phyloP scores from a whole-genome alignment of 768 basidiomycete species.

The Suillus placidus region DNA sequence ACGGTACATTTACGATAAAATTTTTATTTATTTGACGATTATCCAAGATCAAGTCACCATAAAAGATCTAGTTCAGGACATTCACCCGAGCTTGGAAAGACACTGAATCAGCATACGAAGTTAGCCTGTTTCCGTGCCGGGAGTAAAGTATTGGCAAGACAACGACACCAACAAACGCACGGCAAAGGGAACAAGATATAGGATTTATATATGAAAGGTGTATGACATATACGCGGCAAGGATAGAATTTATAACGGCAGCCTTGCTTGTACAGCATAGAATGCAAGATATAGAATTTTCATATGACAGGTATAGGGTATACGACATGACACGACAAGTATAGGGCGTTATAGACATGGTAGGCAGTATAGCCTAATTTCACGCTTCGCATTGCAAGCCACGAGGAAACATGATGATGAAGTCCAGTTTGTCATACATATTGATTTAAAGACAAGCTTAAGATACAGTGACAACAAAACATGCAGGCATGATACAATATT shows the following conservation, averaged over 20 bases:
- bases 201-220: background rate
- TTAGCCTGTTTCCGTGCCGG: no score
- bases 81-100: background rate
- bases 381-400: background rate
- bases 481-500: background rate
- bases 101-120: no score
- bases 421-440: background rate
- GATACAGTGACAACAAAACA: background rate
- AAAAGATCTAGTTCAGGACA: no score
- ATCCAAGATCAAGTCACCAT: no score
- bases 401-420: background rate
- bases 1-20: background rate
- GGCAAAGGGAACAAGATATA: background rate
- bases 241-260: background rate
- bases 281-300: background rate
- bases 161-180: background rate
- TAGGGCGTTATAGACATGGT: background rate
- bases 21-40: background rate
- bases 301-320: background rate
- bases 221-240: background rate
- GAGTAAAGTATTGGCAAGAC: background rate
- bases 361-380: slow-evolving; percentile 1
- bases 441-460: background rate
- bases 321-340: background rate
- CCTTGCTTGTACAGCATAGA: background rate